These are phyloP conservation scores for Trypethelium eluteriae DNA, from an alignment of 495 filamentous ascomycete species.

Conservation along the genomic window DNA sequence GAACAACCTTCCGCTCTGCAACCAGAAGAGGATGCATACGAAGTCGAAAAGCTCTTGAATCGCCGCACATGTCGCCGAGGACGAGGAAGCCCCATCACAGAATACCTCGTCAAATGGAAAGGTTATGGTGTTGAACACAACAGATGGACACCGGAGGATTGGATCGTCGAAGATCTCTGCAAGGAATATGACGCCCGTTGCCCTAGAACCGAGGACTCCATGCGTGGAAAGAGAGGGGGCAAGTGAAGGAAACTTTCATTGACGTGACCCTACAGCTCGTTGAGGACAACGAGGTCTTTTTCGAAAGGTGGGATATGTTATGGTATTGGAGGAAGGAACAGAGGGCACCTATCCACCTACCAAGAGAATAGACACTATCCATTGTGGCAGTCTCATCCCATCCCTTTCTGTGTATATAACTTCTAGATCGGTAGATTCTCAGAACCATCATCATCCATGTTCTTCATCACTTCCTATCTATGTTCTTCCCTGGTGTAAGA, in stretches of 20 bases:
- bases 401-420: no score
- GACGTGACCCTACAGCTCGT: not conserved
- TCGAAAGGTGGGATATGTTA: not conserved
- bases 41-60: not conserved
- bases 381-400: no score
- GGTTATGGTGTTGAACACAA: not conserved
- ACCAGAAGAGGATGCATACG: not conserved
- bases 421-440: no score
- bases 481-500: no score
- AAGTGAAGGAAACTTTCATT: not conserved
- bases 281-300: not conserved
- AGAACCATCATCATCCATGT: no score
- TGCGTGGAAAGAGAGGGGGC: not conserved
- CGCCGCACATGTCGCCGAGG: not conserved
- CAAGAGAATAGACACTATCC: no score
- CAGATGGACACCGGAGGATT: not conserved
- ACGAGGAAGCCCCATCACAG: not conserved
- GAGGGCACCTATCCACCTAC: no score
- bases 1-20: not conserved
- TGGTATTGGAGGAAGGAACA: no score
- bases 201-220: not conserved
- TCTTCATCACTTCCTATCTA: no score
- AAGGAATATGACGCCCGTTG: not conserved
- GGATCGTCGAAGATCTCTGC: not conserved
- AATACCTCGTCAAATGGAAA: not conserved